phyloP scores from a whole-genome alignment of 768 basidiomycete genomes.

The Strobilomyces confusus region DNA sequence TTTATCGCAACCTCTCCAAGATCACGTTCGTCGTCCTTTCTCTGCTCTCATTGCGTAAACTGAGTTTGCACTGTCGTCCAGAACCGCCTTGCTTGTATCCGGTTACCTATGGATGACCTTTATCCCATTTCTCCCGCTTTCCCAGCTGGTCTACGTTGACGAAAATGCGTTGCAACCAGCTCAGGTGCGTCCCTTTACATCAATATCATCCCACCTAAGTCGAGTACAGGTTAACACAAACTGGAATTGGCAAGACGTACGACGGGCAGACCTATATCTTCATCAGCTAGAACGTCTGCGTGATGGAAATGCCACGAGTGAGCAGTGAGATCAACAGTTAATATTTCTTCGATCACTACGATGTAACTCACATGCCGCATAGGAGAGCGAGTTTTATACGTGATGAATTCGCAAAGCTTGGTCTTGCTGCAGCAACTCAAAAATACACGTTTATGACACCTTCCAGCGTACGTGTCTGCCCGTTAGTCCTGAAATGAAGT shows the following conservation, averaged over 20 bases:
- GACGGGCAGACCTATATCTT: constrained; percentile 79
- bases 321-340: constrained; percentile 52
- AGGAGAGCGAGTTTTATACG: constrained; percentile 67
- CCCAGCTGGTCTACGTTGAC: constrained; percentile 76
- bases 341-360: background rate
- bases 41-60: background rate
- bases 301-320: constrained; percentile 59
- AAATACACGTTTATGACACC: constrained; percentile 55
- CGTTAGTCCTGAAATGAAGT: background rate
- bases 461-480: constrained; percentile 39
- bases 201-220: constrained; percentile 1
- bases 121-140: constrained; percentile 64
- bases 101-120: constrained; percentile 85
- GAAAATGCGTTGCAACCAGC: constrained; percentile 95
- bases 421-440: constrained; percentile 68
- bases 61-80: constrained; percentile 24
- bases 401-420: constrained; percentile 68
- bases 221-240: constrained; percentile 75
- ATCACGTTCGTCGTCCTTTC: constrained; percentile 24
- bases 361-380: background rate
- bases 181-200: constrained; percentile 50
- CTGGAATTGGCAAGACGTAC: constrained; percentile 91
- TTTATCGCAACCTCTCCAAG: constrained; percentile 33
- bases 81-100: constrained; percentile 51
- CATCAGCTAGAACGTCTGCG: constrained; percentile 60